phyloP scores from a whole-genome alignment of 2,329 filamentous ascomycete species.

The Aureobasidium sp. region DNA sequence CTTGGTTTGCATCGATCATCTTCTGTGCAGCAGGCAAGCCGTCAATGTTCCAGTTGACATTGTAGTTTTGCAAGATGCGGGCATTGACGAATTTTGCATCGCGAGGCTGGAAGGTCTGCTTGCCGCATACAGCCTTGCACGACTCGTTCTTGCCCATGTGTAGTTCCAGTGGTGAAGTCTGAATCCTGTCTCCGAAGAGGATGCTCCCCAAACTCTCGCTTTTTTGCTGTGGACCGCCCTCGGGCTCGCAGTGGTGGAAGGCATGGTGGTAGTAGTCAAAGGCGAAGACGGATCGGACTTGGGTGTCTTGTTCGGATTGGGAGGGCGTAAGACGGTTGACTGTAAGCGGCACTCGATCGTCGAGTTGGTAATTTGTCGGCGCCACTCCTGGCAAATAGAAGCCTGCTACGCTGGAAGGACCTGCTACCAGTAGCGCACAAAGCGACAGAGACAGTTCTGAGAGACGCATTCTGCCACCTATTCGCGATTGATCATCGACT shows the following conservation, averaged over 20 bases:
- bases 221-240: slow-evolving; percentile 68
- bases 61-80: slow-evolving; percentile 78
- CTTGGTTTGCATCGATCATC: slow-evolving; percentile 67
- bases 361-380: slow-evolving; percentile 79
- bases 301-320: slow-evolving; percentile 66
- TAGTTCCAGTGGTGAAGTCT: slow-evolving; percentile 89
- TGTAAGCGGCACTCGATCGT: slow-evolving; percentile 74
- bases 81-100: slow-evolving; percentile 74
- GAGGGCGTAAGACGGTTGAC: slow-evolving; percentile 91
- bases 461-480: slow-evolving; percentile 10
- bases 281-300: slow-evolving; percentile 84
- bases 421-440: slow-evolving; percentile 24
- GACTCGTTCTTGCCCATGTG: slow-evolving; percentile 81
- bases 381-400: slow-evolving; percentile 97
- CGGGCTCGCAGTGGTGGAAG: slow-evolving; percentile 82
- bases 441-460: slow-evolving; percentile 15
- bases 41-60: slow-evolving; percentile 92
- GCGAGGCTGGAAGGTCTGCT: slow-evolving; percentile 57
- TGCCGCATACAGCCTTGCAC: slow-evolving; percentile 72
- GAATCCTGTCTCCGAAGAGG: slow-evolving; percentile 92
- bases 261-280: slow-evolving; percentile 91
- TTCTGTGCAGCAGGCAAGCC: slow-evolving; percentile 85
- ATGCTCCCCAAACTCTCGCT: slow-evolving; percentile 93
- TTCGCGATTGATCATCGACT: not conserved
- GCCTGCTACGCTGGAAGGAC: slow-evolving; percentile 38